Percentiles rank a stretch among this genome's conserved stretches.
phyloP scores from a whole-genome alignment of 2,329 filamentous ascomycete species.

The Arthroderma sp. region DNA sequence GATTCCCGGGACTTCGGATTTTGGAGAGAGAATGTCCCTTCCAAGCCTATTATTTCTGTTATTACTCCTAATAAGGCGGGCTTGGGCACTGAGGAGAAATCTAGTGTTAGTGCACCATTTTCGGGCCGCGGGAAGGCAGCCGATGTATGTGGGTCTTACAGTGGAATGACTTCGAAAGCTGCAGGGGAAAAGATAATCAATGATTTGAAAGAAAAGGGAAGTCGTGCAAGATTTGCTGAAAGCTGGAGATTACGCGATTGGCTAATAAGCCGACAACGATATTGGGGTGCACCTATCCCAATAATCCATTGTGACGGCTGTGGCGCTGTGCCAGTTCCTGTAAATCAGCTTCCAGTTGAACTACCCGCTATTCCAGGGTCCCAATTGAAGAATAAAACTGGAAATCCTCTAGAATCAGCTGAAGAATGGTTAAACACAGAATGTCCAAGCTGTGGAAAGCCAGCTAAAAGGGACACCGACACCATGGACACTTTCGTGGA shows the following conservation, averaged over 20 bases:
- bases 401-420: conserved; percentile 64
- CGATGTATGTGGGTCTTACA: conserved; percentile 51
- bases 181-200: conserved; percentile 51
- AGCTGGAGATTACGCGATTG: conserved; percentile 78
- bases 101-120: conserved; percentile 38
- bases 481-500: conserved; percentile 97
- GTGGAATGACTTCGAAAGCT: conserved; percentile 50
- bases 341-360: conserved; percentile 61
- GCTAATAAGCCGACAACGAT: conserved; percentile 83
- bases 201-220: conserved; percentile 37
- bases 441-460: conserved; percentile 58
- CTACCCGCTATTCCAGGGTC: conserved; percentile 58
- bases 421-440: conserved; percentile 61
- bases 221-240: conserved; percentile 50
- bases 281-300: conserved; percentile 84
- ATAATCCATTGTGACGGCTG: conserved; percentile 71
- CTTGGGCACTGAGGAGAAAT: conserved; percentile 36
- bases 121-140: conserved; percentile 57
- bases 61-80: conserved; percentile 37
- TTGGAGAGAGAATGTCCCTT: conserved; percentile 58
- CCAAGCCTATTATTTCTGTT: conserved; percentile 51
- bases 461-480: conserved; percentile 73
- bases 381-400: conserved; percentile 56
- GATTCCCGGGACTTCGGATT: conserved; percentile 68
- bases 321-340: conserved; percentile 67